Evolutionary conservation across 192 early-diverging fungal genomes (phyloP).

Genomic region (Coemansia sp.): DNA sequence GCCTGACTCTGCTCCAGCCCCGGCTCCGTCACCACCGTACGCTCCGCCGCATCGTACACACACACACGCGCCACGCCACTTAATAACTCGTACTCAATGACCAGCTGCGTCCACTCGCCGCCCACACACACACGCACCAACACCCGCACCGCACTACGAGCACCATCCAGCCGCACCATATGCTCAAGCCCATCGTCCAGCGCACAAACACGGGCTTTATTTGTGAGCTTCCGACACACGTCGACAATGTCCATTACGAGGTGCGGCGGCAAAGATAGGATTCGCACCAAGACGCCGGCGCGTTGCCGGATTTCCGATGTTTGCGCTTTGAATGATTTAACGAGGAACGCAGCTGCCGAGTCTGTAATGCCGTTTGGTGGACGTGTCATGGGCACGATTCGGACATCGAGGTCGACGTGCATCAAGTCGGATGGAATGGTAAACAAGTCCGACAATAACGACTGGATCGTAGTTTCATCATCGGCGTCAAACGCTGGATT

Average conservation of each 20-base stretch:
- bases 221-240: conserved; percentile 19
- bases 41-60: conserved; percentile 4
- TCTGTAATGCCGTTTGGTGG: conserved; percentile 51
- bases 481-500: background rate
- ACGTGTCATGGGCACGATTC: conserved; percentile 45
- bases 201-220: conserved; percentile 19
- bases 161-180: conserved; percentile 26
- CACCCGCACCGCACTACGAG: background rate
- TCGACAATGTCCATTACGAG: conserved; percentile 48
- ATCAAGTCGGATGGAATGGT: conserved; percentile 31
- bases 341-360: conserved; percentile 26
- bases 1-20: background rate
- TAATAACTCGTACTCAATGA: conserved; percentile 29
- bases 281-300: conserved; percentile 38
- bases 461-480: conserved; percentile 9
- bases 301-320: conserved; percentile 29
- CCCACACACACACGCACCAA: background rate
- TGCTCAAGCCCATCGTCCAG: conserved; percentile 29
- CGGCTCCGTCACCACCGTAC: background rate
- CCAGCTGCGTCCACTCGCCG: conserved; percentile 18
- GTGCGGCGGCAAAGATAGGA: conserved; percentile 45
- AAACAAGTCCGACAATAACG: conserved; percentile 31
- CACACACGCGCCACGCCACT: conserved; percentile 15
- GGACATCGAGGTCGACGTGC: conserved; percentile 41
- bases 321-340: conserved; percentile 32